These are phyloP conservation scores for Aspergillus baeticus DNA, from an alignment of 495 filamentous ascomycete species.

Conservation along the genomic window DNA sequence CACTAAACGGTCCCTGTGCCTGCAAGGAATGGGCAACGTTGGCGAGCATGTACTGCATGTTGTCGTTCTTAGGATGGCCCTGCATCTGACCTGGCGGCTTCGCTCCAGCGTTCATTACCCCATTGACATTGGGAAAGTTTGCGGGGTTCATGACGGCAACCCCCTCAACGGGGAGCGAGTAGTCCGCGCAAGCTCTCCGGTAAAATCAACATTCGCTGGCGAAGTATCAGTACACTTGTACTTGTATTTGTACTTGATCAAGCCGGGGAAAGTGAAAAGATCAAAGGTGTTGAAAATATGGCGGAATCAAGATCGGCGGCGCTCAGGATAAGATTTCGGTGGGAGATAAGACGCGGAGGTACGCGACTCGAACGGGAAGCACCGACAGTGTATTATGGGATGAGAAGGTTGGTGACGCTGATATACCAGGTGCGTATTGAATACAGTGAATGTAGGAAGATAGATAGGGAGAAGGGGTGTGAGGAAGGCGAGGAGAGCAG, in stretches of 20 bases:
- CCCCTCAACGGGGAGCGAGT: slow-evolving; percentile 45
- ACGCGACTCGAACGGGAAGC: not conserved
- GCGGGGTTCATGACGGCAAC: slow-evolving; percentile 51
- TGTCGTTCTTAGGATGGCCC: slow-evolving; percentile 33
- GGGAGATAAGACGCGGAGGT: not conserved
- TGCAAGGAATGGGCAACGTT: slow-evolving; percentile 39
- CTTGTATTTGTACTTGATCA: not conserved
- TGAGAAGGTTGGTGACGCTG: not conserved
- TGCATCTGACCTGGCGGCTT: slow-evolving; percentile 37
- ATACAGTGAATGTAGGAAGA: slow-evolving; percentile 1
- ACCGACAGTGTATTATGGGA: not conserved
- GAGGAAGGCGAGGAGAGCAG: slow-evolving; percentile 19
- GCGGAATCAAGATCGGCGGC: not conserved
- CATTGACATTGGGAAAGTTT: slow-evolving; percentile 46
- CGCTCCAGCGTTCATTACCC: slow-evolving; percentile 37
- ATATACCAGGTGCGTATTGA: not conserved
- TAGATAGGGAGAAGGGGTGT: slow-evolving; percentile 7
- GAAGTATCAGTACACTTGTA: slow-evolving; percentile 12
- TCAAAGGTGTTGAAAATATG: slow-evolving; percentile 4
- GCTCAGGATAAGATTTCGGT: not conserved
- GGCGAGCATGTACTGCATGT: slow-evolving; percentile 32
- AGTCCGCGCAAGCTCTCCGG: slow-evolving; percentile 36
- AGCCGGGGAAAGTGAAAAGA: not conserved
- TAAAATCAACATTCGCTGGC: slow-evolving; percentile 44
- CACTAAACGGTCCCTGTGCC: slow-evolving; percentile 37